A percentile compares a stretch with the other conserved stretches of the same genome.
Evolutionary conservation across 139 green algal genomes (phyloP).

Genomic region (Ettlia oleoabundans): DNA sequence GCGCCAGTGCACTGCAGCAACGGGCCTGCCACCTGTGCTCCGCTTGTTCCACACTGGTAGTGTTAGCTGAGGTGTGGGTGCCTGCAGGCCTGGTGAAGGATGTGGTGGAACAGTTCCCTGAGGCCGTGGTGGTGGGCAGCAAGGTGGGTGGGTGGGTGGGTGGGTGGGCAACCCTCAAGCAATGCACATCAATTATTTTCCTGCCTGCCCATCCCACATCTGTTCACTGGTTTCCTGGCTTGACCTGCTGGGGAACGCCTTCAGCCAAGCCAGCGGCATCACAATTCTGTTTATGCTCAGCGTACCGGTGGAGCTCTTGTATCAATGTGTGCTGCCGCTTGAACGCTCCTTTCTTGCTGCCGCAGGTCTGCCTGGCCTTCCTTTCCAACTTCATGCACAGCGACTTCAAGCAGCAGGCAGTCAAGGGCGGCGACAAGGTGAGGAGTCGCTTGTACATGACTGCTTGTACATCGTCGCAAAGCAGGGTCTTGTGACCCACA

Average conservation of each 20-base stretch:
- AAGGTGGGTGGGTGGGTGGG: constrained; percentile 70
- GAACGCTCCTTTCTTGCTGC: background rate
- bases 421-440: constrained; percentile 88
- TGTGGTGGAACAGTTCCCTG: constrained; percentile 83
- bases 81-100: constrained; percentile 88
- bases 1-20: no score
- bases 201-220: no score
- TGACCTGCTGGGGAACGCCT: background rate
- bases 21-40: no score
- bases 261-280: no score
- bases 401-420: constrained; percentile 60
- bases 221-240: background rate
- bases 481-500: no score
- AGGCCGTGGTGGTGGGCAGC: constrained; percentile 82
- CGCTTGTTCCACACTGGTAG: no score
- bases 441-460: background rate
- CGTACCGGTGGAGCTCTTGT: no score
- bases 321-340: no score
- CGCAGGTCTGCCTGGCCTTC: constrained; percentile 68
- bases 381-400: constrained; percentile 75
- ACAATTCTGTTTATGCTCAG: no score
- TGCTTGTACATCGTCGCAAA: no score
- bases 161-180: background rate
- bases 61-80: no score
- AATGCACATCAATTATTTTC: no score